Percentiles rank a stretch among this genome's conserved stretches.
phyloP scores from a whole-genome alignment of 2,329 filamentous ascomycete species.

The Aspergillus tamarii region DNA sequence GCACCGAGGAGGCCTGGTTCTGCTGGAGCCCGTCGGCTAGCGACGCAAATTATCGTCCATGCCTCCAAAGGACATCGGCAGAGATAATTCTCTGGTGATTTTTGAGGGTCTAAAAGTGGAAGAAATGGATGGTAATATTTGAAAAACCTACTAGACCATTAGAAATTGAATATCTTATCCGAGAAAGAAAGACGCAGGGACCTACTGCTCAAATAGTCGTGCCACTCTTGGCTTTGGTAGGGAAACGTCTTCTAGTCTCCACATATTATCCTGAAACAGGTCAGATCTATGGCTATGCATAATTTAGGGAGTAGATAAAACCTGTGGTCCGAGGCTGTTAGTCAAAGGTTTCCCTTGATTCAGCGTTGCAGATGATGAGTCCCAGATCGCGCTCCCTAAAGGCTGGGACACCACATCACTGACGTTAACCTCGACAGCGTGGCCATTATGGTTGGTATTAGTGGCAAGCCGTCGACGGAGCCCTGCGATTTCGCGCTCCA shows the following conservation, averaged over 20 bases:
- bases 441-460: constrained; percentile 30
- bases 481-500: constrained; percentile 60
- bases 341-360: constrained; percentile 35
- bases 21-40: constrained; percentile 59
- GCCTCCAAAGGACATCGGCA: constrained; percentile 62
- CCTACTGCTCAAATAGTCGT: constrained; percentile 49
- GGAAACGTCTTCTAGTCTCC: constrained; percentile 54
- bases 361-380: constrained; percentile 32
- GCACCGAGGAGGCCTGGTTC: constrained; percentile 58
- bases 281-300: constrained; percentile 38
- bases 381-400: constrained; percentile 37
- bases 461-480: constrained; percentile 48
- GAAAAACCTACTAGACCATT: constrained; percentile 56
- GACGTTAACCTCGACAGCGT: constrained; percentile 26
- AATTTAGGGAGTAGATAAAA: constrained; percentile 36
- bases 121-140: constrained; percentile 65
- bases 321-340: constrained; percentile 35
- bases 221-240: constrained; percentile 42
- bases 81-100: constrained; percentile 60
- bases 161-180: constrained; percentile 20
- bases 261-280: constrained; percentile 44
- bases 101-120: constrained; percentile 60
- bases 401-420: constrained; percentile 37
- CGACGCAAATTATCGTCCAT: constrained; percentile 66
- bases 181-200: neutral